These are phyloP conservation scores for Sclerotinia glacialis DNA, from an alignment of 2,329 filamentous ascomycete genomes.

Conservation along the genomic window DNA sequence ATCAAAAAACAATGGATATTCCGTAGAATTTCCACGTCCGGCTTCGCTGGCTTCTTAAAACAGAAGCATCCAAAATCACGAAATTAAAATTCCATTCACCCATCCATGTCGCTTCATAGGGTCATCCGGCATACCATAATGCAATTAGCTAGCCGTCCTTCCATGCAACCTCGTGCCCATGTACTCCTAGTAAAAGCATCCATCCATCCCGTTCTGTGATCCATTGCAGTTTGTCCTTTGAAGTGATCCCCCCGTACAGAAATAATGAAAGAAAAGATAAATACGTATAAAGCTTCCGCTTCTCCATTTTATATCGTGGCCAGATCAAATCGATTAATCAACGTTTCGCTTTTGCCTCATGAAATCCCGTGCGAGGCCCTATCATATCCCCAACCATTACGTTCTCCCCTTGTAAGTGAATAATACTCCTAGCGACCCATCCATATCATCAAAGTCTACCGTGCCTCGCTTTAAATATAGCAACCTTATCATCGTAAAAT, in stretches of 20 bases:
- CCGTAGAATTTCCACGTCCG: not conserved
- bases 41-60: not conserved
- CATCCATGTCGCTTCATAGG: not conserved
- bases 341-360: not conserved
- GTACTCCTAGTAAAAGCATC: not conserved
- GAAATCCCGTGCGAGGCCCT: not conserved
- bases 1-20: not conserved
- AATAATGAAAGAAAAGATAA: not conserved
- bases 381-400: conserved; percentile 2
- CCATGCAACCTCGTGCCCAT: conserved; percentile 1
- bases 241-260: not conserved
- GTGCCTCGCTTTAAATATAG: conserved; percentile 70
- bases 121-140: not conserved
- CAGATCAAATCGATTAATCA: conserved; percentile 1
- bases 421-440: not conserved
- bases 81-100: not conserved
- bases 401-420: not conserved
- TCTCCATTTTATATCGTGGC: not conserved
- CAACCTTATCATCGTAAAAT: conserved; percentile 81
- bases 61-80: not conserved
- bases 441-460: conserved; percentile 31
- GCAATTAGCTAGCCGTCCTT: not conserved
- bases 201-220: not conserved
- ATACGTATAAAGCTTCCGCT: not conserved
- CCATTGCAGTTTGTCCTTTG: not conserved